Evolutionary conservation across 352 stramenopile genomes (phyloP), one percentile per base, ranked within the genome.

Genomic region (Blastocystis sp.): DNA sequence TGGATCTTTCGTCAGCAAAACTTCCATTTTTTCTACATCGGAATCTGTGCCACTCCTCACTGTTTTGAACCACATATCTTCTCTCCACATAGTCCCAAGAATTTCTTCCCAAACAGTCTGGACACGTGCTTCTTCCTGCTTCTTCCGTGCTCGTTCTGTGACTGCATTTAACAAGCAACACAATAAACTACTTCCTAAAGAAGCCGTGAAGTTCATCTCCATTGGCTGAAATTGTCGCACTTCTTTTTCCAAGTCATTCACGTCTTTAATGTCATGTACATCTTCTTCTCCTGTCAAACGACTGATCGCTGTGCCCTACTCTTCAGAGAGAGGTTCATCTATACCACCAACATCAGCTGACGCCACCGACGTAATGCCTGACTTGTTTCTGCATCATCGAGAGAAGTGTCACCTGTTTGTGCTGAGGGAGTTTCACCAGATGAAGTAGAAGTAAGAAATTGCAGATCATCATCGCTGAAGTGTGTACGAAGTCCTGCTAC

Each of bases 251-350:
- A 68, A 18, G 34, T 53, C 54, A 18, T 66, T 53, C 37, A 53
- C 13, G 30, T 85, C 55, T 3, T 66, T 53, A 45, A 85, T 85
- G 13, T 26, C 47, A 26, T 85, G 73, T 8, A 85, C 73, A 39
- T 85, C 73, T 16, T 85, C 73, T 68, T 85, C 73, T 4, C 73
- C 73, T 20, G 73, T 65, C 37, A 85, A n/a, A n/a, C 73, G 73
- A 18, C 26, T 53, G 53, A 85, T 85, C 0, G 73, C 73, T 5
- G 34, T 64, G 20, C 55, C 63, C 73, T 85, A 18, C 47, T 26
- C 8, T 81, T 24, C 63, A 81, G 9, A 11, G 5, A 30, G 16
- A 7, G 11, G 0, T 63, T 47, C 47, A 39, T 1, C 18, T 9
- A 26, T 66, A 85, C 73, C 18, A 85, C 73, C 39, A 85, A 50